phyloP scores from a whole-genome alignment of 176 grass and related monocot species.

The Canna indica region DNA sequence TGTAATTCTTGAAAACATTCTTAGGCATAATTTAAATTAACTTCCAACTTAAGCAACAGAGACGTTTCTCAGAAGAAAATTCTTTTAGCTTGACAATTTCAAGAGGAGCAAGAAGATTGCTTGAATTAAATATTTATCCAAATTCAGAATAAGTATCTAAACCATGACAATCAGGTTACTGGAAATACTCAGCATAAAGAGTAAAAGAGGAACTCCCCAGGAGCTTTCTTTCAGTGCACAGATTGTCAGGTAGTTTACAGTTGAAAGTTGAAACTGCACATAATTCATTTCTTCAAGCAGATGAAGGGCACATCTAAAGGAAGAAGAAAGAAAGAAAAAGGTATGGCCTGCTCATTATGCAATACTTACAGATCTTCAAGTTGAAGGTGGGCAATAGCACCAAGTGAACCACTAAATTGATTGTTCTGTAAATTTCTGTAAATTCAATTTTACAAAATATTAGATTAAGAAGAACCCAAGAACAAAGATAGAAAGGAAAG shows the following conservation, averaged over 20 bases:
- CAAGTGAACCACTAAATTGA: conserved; percentile 13
- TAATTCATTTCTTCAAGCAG: not conserved
- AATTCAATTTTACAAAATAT: not conserved
- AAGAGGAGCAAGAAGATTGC: not conserved
- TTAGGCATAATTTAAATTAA: not conserved
- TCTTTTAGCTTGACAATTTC: not conserved
- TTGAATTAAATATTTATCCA: not conserved
- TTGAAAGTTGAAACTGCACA: not conserved
- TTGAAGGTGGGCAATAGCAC: not conserved
- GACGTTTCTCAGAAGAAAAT: not conserved
- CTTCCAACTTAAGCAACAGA: not conserved
- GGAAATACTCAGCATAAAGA: not conserved
- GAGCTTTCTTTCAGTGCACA: not conserved
- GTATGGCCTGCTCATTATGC: not conserved
- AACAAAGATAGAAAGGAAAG: not conserved
- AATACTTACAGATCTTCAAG: conserved; percentile 6
- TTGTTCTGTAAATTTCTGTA: conserved; percentile 30
- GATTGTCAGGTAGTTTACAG: not conserved
- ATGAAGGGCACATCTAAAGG: not conserved
- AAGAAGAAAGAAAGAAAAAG: too few species aligned
- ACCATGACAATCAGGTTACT: not conserved
- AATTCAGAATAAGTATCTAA: not conserved
- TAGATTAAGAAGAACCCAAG: not conserved
- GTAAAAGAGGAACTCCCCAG: not conserved
- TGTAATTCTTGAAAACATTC: not conserved